Percentiles rank a stretch among this genome's conserved stretches.
phyloP scores from a whole-genome alignment of 768 basidiomycete species.

The Erythrobasidium yunnanense region DNA sequence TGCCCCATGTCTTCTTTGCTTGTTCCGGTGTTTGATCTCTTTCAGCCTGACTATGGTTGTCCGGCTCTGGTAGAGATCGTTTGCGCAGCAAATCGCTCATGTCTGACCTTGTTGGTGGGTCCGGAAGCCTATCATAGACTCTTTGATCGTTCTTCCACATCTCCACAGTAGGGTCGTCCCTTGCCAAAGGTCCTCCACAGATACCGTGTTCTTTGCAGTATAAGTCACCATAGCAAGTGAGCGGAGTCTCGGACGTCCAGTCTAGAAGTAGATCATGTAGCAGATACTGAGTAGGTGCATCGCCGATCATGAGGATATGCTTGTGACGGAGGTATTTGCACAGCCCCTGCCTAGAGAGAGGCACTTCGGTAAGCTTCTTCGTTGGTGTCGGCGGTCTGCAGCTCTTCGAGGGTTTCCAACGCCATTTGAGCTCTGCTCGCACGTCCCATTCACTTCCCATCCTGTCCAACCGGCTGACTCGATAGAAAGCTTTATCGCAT shows the following conservation, averaged over 20 bases:
- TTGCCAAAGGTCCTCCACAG: slow-evolving; percentile 28
- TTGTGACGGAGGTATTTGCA: slow-evolving; percentile 36
- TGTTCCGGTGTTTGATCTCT: neutral
- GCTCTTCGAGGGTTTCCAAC: slow-evolving; percentile 26
- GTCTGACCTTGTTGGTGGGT: slow-evolving; percentile 11
- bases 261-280: slow-evolving; percentile 38
- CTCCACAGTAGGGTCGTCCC: neutral
- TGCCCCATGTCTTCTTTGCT: slow-evolving; percentile 24
- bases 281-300: slow-evolving; percentile 34
- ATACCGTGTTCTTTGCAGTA: slow-evolving; percentile 38
- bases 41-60: neutral
- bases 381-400: neutral
- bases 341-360: slow-evolving; percentile 23
- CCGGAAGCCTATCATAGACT: slow-evolving; percentile 26
- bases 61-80: neutral
- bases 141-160: slow-evolving; percentile 8
- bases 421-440: slow-evolving; percentile 35
- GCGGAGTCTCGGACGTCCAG: slow-evolving; percentile 29
- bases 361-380: neutral
- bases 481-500: slow-evolving; percentile 38
- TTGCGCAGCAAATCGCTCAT: neutral
- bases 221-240: slow-evolving; percentile 38
- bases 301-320: slow-evolving; percentile 35
- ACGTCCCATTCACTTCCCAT: slow-evolving; percentile 28
- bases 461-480: neutral